A percentile compares a stretch with the other conserved stretches of the same genome.
Conservation (phyloP, 2,329 filamentous ascomycete genomes). For the Aspergillus sp. region DNA sequence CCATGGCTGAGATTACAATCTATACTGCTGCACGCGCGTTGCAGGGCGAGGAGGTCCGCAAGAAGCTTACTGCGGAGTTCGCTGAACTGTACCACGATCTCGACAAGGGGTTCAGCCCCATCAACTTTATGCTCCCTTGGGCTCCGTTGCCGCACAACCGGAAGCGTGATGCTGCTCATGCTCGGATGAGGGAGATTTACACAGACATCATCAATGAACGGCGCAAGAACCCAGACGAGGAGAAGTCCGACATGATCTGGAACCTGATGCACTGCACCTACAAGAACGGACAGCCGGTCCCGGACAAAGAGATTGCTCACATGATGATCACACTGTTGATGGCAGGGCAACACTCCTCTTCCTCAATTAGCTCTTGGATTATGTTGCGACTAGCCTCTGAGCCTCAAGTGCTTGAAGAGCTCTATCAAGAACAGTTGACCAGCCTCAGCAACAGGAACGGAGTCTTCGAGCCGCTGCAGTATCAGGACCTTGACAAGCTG, state of each 20-base stretch:
- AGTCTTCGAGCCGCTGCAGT: slow-evolving; percentile 58
- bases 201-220: slow-evolving; percentile 69
- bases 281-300: slow-evolving; percentile 69
- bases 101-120: slow-evolving; percentile 74
- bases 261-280: slow-evolving; percentile 76
- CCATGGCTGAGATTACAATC: slow-evolving; percentile 76
- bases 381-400: slow-evolving; percentile 70
- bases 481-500: slow-evolving; percentile 61
- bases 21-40: slow-evolving; percentile 77
- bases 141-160: slow-evolving; percentile 75
- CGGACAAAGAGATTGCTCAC: slow-evolving; percentile 75
- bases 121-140: slow-evolving; percentile 83
- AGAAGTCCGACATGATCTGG: slow-evolving; percentile 69
- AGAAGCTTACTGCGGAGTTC: slow-evolving; percentile 69
- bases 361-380: slow-evolving; percentile 76
- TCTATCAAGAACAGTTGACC: slow-evolving; percentile 66
- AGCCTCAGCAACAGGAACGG: slow-evolving; percentile 46
- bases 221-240: slow-evolving; percentile 49
- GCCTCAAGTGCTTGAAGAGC: slow-evolving; percentile 68
- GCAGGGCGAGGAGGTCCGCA: slow-evolving; percentile 74
- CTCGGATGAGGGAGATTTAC: slow-evolving; percentile 70
- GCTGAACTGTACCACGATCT: slow-evolving; percentile 78
- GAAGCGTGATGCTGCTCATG: slow-evolving; percentile 68
- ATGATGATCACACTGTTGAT: slow-evolving; percentile 87
- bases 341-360: slow-evolving; percentile 80